phyloP scores from a whole-genome alignment of 345 rosid genomes.

The Iberis pinnata region DNA sequence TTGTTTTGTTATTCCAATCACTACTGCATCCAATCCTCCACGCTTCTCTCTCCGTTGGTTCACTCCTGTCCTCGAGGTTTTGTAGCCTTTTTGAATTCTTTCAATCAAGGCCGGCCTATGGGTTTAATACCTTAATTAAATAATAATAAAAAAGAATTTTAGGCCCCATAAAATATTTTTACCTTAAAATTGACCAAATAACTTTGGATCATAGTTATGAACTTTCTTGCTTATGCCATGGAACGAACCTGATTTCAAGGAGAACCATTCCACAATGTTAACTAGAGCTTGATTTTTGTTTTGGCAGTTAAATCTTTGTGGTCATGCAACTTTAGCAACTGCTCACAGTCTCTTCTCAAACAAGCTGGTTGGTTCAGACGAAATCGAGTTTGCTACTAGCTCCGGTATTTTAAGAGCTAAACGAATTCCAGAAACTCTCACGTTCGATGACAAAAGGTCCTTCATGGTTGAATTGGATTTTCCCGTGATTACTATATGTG shows the following conservation, averaged over 20 bases:
- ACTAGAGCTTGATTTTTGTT: no score
- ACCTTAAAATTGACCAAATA: no score
- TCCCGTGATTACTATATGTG: constrained; percentile 35
- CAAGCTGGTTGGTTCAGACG: constrained; percentile 32
- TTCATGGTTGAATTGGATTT: constrained; percentile 48
- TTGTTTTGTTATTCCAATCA: constrained; percentile 32
- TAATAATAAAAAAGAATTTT: no score
- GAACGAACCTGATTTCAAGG: no score
- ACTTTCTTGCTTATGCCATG: no score
- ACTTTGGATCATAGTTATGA: no score
- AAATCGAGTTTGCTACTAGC: constrained; percentile 48
- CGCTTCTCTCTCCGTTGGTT: constrained; percentile 48
- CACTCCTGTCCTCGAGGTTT: constrained; percentile 27
- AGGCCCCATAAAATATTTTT: no score
- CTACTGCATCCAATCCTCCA: constrained; percentile 1
- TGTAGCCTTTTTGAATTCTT: no score
- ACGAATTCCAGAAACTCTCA: constrained; percentile 22
- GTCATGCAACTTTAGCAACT: constrained; percentile 74
- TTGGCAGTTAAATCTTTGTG: constrained; percentile 59
- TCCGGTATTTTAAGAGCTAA: constrained; percentile 61
- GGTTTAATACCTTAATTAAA: no score
- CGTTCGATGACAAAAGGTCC: constrained; percentile 15
- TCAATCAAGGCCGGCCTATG: no score
- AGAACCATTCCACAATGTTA: no score
- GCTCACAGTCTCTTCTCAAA: constrained; percentile 51